Evolutionary conservation across 116 monocot species (phyloP).

Genomic region (Posidonia oceanica): DNA sequence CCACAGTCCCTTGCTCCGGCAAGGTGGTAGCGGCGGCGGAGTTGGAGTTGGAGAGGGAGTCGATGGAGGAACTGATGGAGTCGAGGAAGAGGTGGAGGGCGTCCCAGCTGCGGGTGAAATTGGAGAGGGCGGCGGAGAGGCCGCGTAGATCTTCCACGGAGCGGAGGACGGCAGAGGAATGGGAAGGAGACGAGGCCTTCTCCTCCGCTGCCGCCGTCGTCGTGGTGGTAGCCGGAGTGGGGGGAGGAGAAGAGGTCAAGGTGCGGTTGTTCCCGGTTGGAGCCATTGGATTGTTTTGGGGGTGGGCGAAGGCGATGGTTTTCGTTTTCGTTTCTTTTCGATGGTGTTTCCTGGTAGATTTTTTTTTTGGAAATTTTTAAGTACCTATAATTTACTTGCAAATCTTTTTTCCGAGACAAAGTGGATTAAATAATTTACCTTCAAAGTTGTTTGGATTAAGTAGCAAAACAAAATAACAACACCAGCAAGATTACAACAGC

Average conservation of each 20-base stretch:
- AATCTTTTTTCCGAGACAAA: too few relatives aligned
- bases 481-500: too few relatives aligned
- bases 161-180: background rate
- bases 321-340: too few relatives aligned
- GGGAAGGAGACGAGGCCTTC: background rate
- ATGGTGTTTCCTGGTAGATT: too few relatives aligned
- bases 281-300: background rate
- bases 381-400: too few relatives aligned
- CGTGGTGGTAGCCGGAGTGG: background rate
- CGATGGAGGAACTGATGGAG: slow-evolving; percentile 9
- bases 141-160: slow-evolving; percentile 9
- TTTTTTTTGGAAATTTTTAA: too few relatives aligned
- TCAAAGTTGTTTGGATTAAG: too few relatives aligned
- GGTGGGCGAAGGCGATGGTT: background rate
- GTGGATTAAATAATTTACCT: too few relatives aligned
- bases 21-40: background rate
- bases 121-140: slow-evolving; percentile 4
- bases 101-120: slow-evolving; percentile 11
- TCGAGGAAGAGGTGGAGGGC: background rate
- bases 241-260: too few relatives aligned
- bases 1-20: background rate
- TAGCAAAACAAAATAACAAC: too few relatives aligned
- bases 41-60: background rate
- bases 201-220: background rate
- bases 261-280: too few relatives aligned